These are phyloP conservation scores for Striga hermonthica DNA, from an alignment of 305 asterid species.

Conservation along the genomic window DNA sequence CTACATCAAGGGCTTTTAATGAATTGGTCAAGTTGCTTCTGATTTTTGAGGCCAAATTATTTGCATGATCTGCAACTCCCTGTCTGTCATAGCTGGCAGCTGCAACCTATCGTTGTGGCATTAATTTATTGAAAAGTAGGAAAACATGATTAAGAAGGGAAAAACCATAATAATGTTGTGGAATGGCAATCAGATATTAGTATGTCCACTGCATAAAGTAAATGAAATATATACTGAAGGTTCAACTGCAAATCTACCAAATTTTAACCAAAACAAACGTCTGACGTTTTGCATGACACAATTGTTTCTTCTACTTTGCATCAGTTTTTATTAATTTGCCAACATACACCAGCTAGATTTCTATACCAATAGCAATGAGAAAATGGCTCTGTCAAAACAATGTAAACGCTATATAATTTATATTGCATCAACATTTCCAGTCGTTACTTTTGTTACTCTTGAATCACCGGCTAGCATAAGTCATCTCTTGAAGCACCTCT, in stretches of 20 bases:
- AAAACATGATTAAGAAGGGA: slow-evolving; percentile 13
- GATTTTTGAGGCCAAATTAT: slow-evolving; percentile 85
- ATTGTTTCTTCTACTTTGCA: neutral
- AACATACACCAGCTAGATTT: neutral
- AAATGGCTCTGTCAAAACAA: neutral
- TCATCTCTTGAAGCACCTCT: slow-evolving; percentile 6
- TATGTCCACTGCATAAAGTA: neutral
- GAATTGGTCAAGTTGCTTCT: slow-evolving; percentile 91
- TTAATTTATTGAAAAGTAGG: slow-evolving; percentile 26
- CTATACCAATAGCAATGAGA: neutral
- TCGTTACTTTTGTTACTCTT: slow-evolving; percentile 17
- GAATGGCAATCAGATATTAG: slow-evolving; percentile 10
- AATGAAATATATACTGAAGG: neutral
- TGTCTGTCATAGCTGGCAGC: slow-evolving; percentile 97
- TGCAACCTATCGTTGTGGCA: slow-evolving; percentile 57
- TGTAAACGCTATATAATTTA: slow-evolving; percentile 8
- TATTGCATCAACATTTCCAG: slow-evolving; percentile 5
- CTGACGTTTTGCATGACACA: neutral
- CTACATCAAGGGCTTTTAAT: slow-evolving; percentile 89
- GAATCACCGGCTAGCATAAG: slow-evolving; percentile 16
- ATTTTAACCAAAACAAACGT: neutral
- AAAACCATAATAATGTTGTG: slow-evolving; percentile 4
- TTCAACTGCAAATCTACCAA: neutral
- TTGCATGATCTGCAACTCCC: slow-evolving; percentile 97
- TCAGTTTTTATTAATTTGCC: neutral